These are phyloP conservation scores for Neofusicoccum ribis DNA, from an alignment of 2,329 filamentous ascomycete species.

Conservation along the genomic window DNA sequence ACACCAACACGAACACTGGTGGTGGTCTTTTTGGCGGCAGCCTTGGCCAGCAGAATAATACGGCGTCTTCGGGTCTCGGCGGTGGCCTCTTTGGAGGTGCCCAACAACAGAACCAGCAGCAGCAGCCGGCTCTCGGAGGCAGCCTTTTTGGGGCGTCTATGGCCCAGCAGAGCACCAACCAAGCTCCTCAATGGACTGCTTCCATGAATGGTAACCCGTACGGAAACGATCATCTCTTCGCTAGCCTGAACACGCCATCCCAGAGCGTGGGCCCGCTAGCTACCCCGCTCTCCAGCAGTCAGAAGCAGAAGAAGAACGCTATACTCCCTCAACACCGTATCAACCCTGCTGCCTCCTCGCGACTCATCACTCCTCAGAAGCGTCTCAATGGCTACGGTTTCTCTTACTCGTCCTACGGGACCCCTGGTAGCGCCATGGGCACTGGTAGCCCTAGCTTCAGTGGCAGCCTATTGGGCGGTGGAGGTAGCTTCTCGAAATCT, in stretches of 20 bases:
- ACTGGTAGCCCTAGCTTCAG: constrained; percentile 71
- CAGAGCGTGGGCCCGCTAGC: constrained; percentile 84
- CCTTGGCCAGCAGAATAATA: constrained; percentile 43
- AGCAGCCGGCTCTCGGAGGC: constrained; percentile 38
- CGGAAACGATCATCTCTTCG: constrained; percentile 83
- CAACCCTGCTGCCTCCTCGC: constrained; percentile 75
- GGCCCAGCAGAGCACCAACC: constrained; percentile 55
- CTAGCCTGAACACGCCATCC: constrained; percentile 65
- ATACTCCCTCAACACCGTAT: constrained; percentile 86
- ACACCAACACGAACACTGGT: constrained; percentile 33
- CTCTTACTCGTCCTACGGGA: constrained; percentile 88
- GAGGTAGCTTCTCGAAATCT: constrained; percentile 66
- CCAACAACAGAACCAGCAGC: constrained; percentile 45
- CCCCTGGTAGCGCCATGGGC: constrained; percentile 69
- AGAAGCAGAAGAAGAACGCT: constrained; percentile 75
- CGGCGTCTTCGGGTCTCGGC: constrained; percentile 24
- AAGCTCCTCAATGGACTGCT: constrained; percentile 63
- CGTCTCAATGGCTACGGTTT: constrained; percentile 76
- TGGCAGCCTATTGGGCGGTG: constrained; percentile 36
- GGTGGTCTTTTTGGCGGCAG: constrained; percentile 50
- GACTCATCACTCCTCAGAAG: constrained; percentile 81
- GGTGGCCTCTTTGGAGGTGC: constrained; percentile 45
- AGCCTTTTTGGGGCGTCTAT: constrained; percentile 58
- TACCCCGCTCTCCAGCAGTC: constrained; percentile 76
- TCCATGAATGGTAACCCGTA: constrained; percentile 87